These are phyloP conservation scores for Fusarium sp. DNA, from an alignment of 2,329 filamentous ascomycete species.

Conservation along the genomic window DNA sequence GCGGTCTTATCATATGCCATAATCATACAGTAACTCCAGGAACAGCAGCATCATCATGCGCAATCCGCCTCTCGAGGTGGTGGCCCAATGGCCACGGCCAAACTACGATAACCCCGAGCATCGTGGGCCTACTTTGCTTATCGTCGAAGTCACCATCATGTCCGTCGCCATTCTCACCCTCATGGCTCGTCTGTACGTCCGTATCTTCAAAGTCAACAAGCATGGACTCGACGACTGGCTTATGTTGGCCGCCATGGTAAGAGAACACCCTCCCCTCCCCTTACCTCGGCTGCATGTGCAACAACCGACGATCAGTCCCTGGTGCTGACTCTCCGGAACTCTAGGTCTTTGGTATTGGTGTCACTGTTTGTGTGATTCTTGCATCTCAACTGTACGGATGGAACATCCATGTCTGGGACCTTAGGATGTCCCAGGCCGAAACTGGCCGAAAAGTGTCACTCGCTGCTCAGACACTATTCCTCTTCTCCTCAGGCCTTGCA, in stretches of 20 bases:
- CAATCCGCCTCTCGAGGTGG: conserved; percentile 53
- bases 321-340: conserved; percentile 29
- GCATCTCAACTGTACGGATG: conserved; percentile 55
- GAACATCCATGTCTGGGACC: conserved; percentile 57
- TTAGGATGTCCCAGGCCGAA: conserved; percentile 46
- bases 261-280: conserved; percentile 9
- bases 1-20: conserved; percentile 6
- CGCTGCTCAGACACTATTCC: conserved; percentile 56
- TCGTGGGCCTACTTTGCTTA: conserved; percentile 55
- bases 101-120: conserved; percentile 56
- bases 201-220: conserved; percentile 52
- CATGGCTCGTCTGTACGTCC: conserved; percentile 55
- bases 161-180: conserved; percentile 54
- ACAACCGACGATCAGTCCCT: not conserved
- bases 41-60: conserved; percentile 49
- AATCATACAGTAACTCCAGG: conserved; percentile 1
- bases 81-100: conserved; percentile 55
- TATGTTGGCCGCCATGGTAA: conserved; percentile 57
- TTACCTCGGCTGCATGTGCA: conserved; percentile 37
- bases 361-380: conserved; percentile 54
- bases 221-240: conserved; percentile 58
- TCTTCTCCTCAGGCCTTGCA: conserved; percentile 55
- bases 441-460: conserved; percentile 56
- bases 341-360: conserved; percentile 53
- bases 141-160: conserved; percentile 54